Evolutionary conservation across 2,329 filamentous ascomycete species (phyloP).

Genomic region (Biscogniauxia marginata): DNA sequence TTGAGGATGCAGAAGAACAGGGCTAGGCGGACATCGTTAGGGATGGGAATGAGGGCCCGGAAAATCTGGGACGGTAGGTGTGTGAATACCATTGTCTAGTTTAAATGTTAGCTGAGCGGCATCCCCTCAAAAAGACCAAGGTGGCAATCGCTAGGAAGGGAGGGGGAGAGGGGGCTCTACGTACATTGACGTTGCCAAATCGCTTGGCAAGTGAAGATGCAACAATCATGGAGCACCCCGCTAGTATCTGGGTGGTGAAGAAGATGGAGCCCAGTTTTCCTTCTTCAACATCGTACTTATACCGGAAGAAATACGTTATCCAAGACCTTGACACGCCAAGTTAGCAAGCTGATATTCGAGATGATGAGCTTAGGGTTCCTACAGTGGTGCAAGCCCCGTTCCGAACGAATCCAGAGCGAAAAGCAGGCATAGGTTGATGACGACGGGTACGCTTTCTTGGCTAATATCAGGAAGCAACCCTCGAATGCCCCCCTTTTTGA

Average conservation of each 20-base stretch:
- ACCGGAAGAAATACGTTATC: constrained; percentile 57
- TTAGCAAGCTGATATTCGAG: constrained; percentile 22
- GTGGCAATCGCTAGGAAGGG: neutral
- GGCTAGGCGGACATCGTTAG: constrained; percentile 50
- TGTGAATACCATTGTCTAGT: constrained; percentile 72
- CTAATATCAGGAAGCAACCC: constrained; percentile 54
- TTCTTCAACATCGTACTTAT: constrained; percentile 46
- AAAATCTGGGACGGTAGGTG: constrained; percentile 68
- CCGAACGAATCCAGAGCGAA: constrained; percentile 40
- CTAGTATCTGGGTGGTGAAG: constrained; percentile 51
- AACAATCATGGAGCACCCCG: constrained; percentile 50
- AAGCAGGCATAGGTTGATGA: constrained; percentile 55
- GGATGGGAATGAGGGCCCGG: constrained; percentile 61
- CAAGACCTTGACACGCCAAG: constrained; percentile 51
- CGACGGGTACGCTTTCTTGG: constrained; percentile 40
- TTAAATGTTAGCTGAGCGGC: neutral
- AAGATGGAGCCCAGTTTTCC: constrained; percentile 54
- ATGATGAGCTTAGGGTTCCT: constrained; percentile 40
- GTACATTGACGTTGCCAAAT: constrained; percentile 62
- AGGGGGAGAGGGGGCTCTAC: constrained; percentile 39
- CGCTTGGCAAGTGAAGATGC: constrained; percentile 55
- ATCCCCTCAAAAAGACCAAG: constrained; percentile 23
- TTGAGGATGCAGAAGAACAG: constrained; percentile 62
- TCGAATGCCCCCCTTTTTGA: constrained; percentile 11
- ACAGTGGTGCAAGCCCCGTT: constrained; percentile 66